Conservation (phyloP, 139 green algal species). For the Chlorella sp. region DNA sequence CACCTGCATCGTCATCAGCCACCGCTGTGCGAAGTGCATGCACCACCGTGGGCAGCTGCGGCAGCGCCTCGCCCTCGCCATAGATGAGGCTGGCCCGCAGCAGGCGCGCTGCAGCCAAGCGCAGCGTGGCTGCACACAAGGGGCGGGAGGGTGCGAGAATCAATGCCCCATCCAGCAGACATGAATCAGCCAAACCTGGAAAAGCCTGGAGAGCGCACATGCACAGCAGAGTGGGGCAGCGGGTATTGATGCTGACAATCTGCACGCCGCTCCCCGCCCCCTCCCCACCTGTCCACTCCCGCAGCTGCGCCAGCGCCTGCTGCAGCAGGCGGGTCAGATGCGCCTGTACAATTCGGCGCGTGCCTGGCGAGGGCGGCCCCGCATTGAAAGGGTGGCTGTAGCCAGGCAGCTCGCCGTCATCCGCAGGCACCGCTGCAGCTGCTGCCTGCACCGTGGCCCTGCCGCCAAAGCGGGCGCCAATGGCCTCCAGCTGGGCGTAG, state of each 20-base stretch:
- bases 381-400: slow-evolving; percentile 23
- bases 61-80: slow-evolving; percentile 43
- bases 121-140: slow-evolving; percentile 35
- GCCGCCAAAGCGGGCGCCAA: not conserved
- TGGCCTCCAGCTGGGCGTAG: not conserved
- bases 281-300: slow-evolving; percentile 23
- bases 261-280: too few relatives aligned
- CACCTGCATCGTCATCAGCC: slow-evolving; percentile 63
- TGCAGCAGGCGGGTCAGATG: slow-evolving; percentile 27
- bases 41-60: slow-evolving; percentile 59
- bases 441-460: not conserved
- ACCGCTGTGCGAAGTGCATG: slow-evolving; percentile 54
- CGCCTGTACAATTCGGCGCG: slow-evolving; percentile 7
- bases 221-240: too few relatives aligned
- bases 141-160: too few relatives aligned
- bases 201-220: too few relatives aligned
- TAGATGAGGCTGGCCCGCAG: slow-evolving; percentile 55
- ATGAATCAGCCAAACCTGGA: too few relatives aligned
- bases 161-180: too few relatives aligned
- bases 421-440: not conserved
- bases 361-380: not conserved
- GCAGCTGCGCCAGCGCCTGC: not conserved
- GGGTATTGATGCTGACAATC: too few relatives aligned
- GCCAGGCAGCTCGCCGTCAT: not conserved
- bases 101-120: slow-evolving; percentile 55